Conservation (phyloP, 2,329 filamentous ascomycete genomes). For the Pestalotiopsis sp. region DNA sequence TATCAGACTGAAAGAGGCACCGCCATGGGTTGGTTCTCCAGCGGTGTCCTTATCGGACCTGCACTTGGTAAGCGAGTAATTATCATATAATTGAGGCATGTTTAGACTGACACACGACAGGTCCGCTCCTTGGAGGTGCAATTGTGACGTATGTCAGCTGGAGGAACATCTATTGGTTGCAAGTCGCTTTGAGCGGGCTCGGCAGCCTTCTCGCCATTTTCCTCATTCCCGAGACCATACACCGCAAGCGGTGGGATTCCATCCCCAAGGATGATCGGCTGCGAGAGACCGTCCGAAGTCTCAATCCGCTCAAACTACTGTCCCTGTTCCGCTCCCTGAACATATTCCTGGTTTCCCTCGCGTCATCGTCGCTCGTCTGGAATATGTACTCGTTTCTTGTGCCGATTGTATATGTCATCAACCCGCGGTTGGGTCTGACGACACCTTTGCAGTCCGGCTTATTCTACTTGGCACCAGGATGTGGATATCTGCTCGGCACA, state of each 20-base stretch:
- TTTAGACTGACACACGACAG: slow-evolving; percentile 44
- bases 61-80: not conserved
- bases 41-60: slow-evolving; percentile 55
- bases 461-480: slow-evolving; percentile 74
- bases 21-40: slow-evolving; percentile 2
- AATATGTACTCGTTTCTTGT: slow-evolving; percentile 57
- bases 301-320: slow-evolving; percentile 24
- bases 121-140: slow-evolving; percentile 30
- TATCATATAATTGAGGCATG: too few relatives aligned
- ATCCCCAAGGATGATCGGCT: slow-evolving; percentile 45
- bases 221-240: slow-evolving; percentile 58
- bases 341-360: slow-evolving; percentile 35
- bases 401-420: slow-evolving; percentile 72
- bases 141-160: slow-evolving; percentile 30
- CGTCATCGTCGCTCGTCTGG: slow-evolving; percentile 56
- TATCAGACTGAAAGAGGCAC: not conserved
- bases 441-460: slow-evolving; percentile 68
- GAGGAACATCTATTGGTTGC: slow-evolving; percentile 32
- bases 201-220: slow-evolving; percentile 26
- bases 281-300: slow-evolving; percentile 30
- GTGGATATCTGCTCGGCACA: slow-evolving; percentile 68
- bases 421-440: slow-evolving; percentile 69
- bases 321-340: slow-evolving; percentile 24
- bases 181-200: slow-evolving; percentile 28
- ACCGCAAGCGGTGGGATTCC: slow-evolving; percentile 39